phyloP scores from a whole-genome alignment of 306 rosid genomes.

The Cicer arietinum region DNA sequence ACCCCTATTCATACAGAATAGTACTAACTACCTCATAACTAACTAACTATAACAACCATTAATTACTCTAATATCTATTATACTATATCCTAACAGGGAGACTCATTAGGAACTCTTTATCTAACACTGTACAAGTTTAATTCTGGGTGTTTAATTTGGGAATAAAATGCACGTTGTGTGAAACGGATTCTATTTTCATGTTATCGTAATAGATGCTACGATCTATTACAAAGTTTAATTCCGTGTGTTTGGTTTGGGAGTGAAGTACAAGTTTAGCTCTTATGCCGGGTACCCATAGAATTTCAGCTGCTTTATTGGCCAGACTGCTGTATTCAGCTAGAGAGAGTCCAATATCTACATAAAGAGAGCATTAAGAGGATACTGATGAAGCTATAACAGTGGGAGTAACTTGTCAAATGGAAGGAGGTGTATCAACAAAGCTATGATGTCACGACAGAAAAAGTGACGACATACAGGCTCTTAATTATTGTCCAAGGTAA shows the following conservation, averaged over 20 bases:
- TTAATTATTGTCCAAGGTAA: conserved; percentile 25
- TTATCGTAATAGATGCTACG: not conserved
- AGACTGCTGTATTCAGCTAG: not conserved
- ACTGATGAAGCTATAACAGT: conserved; percentile 1
- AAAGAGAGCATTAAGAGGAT: not conserved
- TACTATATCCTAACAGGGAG: not conserved
- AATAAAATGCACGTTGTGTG: not conserved
- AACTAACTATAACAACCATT: too few species aligned
- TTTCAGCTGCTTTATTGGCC: not conserved
- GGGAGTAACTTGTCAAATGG: conserved; percentile 26
- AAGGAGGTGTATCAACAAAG: conserved; percentile 14
- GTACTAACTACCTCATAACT: too few species aligned
- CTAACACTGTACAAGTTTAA: not conserved
- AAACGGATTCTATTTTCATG: conserved; percentile 1
- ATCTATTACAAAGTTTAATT: too few species aligned
- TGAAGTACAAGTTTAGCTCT: not conserved
- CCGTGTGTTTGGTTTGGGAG: too few species aligned
- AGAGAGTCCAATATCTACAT: conserved; percentile 1
- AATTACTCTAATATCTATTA: too few species aligned
- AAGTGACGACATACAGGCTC: not conserved
- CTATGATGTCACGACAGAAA: conserved; percentile 3
- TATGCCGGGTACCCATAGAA: not conserved
- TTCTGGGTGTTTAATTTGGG: not conserved
- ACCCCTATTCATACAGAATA: too few species aligned
- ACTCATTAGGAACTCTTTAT: not conserved